These are phyloP conservation scores for Moesziomyces antarcticus DNA, from an alignment of 1,284 basidiomycete genomes.

Conservation along the genomic window DNA sequence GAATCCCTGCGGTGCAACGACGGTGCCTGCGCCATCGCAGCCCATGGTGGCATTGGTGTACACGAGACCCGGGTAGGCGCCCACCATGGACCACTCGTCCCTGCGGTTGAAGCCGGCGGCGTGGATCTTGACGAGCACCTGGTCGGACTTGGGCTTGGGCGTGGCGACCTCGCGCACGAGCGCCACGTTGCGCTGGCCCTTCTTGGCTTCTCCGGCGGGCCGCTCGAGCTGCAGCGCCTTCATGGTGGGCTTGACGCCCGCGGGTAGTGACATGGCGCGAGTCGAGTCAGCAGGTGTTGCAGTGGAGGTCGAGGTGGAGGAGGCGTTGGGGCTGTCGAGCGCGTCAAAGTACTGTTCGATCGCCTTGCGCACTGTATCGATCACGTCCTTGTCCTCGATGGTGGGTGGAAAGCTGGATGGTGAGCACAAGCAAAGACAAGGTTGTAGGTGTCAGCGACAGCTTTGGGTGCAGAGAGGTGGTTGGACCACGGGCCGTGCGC, in stretches of 20 bases:
- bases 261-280: slow-evolving; percentile 1
- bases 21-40: slow-evolving; percentile 74
- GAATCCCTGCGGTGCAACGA: slow-evolving; percentile 22
- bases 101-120: slow-evolving; percentile 83
- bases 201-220: slow-evolving; percentile 37
- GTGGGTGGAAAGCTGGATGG: slow-evolving; percentile 48
- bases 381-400: slow-evolving; percentile 53
- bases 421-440: background rate
- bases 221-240: slow-evolving; percentile 58
- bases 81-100: slow-evolving; percentile 80
- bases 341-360: slow-evolving; percentile 52
- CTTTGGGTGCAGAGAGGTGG: too few species aligned
- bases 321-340: slow-evolving; percentile 7
- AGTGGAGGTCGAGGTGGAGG: background rate
- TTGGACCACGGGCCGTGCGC: background rate
- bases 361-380: slow-evolving; percentile 38
- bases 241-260: slow-evolving; percentile 30
- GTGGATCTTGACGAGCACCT: slow-evolving; percentile 62
- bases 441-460: slow-evolving; percentile 3
- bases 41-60: slow-evolving; percentile 75
- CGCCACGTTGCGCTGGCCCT: slow-evolving; percentile 50
- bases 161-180: slow-evolving; percentile 41
- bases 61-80: slow-evolving; percentile 76
- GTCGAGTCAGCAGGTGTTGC: background rate
- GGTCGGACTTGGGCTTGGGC: slow-evolving; percentile 32